A percentile compares a stretch with the other conserved stretches of the same genome.
Evolutionary conservation across 2,329 filamentous ascomycete genomes (phyloP).

Genomic region (Dryadomyces quercus-mongolicae): DNA sequence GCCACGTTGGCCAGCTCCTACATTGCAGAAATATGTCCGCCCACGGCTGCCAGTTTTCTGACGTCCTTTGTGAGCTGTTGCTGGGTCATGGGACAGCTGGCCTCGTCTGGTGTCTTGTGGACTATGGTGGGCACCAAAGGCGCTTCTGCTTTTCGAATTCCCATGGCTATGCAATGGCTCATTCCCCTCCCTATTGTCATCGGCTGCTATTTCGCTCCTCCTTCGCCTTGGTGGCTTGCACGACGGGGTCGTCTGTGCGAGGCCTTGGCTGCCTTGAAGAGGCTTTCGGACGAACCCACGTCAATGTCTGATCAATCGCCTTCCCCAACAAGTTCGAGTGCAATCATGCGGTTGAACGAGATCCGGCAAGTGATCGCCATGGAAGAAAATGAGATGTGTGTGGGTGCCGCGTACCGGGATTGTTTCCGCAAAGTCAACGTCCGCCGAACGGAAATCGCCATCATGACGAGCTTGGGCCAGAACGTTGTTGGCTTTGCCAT

Average conservation of each 20-base stretch:
- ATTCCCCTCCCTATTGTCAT: constrained; percentile 9
- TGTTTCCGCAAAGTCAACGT: constrained; percentile 36
- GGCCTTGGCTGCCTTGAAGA: constrained; percentile 5
- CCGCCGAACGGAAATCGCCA: constrained; percentile 41
- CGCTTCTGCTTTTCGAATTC: constrained; percentile 12
- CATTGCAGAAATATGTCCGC: constrained; percentile 13
- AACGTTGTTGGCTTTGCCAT: constrained; percentile 22
- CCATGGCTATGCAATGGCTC: constrained; percentile 12
- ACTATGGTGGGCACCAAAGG: constrained; percentile 4
- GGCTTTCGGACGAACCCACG: neutral
- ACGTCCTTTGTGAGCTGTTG: constrained; percentile 14
- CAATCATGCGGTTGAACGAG: constrained; percentile 28
- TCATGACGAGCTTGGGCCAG: constrained; percentile 20
- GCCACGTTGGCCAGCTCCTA: constrained; percentile 13
- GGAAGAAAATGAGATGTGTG: constrained; percentile 34
- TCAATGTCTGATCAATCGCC: neutral
- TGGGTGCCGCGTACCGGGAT: constrained; percentile 35
- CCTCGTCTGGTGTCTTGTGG: constrained; percentile 11
- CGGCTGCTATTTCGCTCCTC: constrained; percentile 10
- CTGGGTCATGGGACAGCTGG: constrained; percentile 12
- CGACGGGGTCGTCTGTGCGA: constrained; percentile 22
- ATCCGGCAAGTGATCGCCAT: constrained; percentile 46
- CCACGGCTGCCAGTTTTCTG: constrained; percentile 7
- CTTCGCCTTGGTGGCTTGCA: constrained; percentile 17
- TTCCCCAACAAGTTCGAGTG: constrained; percentile 28